Evolutionary conservation across 192 early-diverging fungal genomes (phyloP).

Genomic region (Coemansia sp.): DNA sequence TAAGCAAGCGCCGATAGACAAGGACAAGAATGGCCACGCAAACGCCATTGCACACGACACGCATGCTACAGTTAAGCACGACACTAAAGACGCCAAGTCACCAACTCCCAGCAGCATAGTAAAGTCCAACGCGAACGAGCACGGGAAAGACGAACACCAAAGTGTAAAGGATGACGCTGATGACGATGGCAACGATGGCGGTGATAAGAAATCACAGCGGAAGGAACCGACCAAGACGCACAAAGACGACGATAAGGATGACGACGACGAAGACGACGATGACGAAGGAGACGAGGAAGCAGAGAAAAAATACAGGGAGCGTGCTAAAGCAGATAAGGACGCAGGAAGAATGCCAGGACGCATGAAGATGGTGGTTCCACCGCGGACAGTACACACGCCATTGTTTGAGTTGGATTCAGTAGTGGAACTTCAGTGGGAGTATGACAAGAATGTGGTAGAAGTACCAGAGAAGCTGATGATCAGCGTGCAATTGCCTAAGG

Average conservation of each 20-base stretch:
- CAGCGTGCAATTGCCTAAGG: constrained; percentile 51
- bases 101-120: constrained; percentile 10
- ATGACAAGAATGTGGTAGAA: constrained; percentile 52
- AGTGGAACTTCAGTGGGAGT: constrained; percentile 52
- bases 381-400: constrained; percentile 51
- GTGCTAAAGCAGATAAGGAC: constrained; percentile 49
- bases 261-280: constrained; percentile 24
- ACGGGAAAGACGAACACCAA: background rate
- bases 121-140: background rate
- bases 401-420: constrained; percentile 54
- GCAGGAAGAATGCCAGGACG: constrained; percentile 49
- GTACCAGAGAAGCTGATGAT: constrained; percentile 54
- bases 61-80: background rate
- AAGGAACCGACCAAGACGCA: constrained; percentile 41
- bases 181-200: constrained; percentile 13
- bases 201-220: constrained; percentile 3
- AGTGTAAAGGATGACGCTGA: constrained; percentile 2
- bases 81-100: background rate
- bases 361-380: constrained; percentile 54
- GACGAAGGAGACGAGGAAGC: constrained; percentile 30
- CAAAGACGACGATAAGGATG: constrained; percentile 18
- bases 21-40: constrained; percentile 15
- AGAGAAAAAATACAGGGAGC: constrained; percentile 41
- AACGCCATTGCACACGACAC: constrained; percentile 14
- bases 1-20: constrained; percentile 11